Evolutionary conservation across 768 basidiomycete genomes (phyloP).

Genomic region (Phaeotremella fagi): DNA sequence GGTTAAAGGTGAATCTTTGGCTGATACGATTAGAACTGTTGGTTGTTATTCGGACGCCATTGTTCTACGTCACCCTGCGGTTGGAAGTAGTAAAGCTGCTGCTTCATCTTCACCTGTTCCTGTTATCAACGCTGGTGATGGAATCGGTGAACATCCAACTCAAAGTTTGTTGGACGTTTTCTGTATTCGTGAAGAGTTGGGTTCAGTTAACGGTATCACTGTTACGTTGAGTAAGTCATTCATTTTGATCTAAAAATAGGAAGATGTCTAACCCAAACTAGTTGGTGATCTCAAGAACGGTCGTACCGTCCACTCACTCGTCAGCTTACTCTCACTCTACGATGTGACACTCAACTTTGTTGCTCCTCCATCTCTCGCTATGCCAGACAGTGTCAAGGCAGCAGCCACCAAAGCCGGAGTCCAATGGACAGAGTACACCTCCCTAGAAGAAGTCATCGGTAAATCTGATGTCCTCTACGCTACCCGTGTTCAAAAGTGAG

Average conservation of each 20-base stretch:
- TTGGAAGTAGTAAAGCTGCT: conserved; percentile 90
- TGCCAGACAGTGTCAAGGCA: conserved; percentile 80
- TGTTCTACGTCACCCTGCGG: conserved; percentile 87
- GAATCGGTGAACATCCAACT: conserved; percentile 94
- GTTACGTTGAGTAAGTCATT: conserved; percentile 53
- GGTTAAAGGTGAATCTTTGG: conserved; percentile 83
- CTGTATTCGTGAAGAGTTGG: conserved; percentile 95
- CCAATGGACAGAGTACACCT: conserved; percentile 71
- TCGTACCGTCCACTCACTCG: conserved; percentile 92
- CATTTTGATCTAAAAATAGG: not conserved
- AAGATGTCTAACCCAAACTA: conserved; percentile 1
- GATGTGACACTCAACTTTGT: conserved; percentile 90
- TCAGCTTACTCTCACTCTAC: conserved; percentile 85
- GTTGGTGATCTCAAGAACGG: conserved; percentile 98
- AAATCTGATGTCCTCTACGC: conserved; percentile 97
- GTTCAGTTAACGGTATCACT: conserved; percentile 92
- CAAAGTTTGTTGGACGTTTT: conserved; percentile 56
- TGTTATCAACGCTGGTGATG: conserved; percentile 94
- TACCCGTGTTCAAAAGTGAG: conserved; percentile 78
- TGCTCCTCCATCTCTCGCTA: conserved; percentile 73
- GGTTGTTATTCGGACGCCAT: conserved; percentile 94
- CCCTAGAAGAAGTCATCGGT: conserved; percentile 82
- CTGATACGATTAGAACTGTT: conserved; percentile 88
- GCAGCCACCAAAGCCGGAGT: conserved; percentile 80
- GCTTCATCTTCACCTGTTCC: conserved; percentile 95